These are phyloP conservation scores for Elaeagnus macrophylla DNA, from an alignment of 306 rosid species.

Conservation along the genomic window DNA sequence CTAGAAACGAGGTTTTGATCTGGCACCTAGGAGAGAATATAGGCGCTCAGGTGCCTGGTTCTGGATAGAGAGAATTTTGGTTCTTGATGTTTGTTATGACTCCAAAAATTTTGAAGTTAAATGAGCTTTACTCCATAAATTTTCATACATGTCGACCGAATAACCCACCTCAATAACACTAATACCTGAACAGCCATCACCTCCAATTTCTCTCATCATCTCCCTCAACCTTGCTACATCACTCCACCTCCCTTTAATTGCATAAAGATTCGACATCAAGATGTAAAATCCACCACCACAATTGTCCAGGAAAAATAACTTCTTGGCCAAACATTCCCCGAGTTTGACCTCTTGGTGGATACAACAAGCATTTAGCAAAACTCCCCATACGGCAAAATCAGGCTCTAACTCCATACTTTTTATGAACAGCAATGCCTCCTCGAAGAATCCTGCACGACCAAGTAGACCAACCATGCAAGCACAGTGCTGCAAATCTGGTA, in stretches of 20 bases:
- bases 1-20: too few species aligned
- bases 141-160: slow-evolving; percentile 13
- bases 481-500: slow-evolving; percentile 59
- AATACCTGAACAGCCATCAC: slow-evolving; percentile 52
- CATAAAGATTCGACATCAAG: slow-evolving; percentile 72
- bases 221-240: slow-evolving; percentile 69
- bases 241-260: slow-evolving; percentile 58
- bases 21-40: too few species aligned
- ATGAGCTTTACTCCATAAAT: neutral
- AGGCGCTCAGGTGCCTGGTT: too few species aligned
- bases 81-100: neutral
- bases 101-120: slow-evolving; percentile 17
- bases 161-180: slow-evolving; percentile 44
- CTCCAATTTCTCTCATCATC: slow-evolving; percentile 64
- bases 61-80: too few species aligned
- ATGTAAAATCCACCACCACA: slow-evolving; percentile 56
- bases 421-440: slow-evolving; percentile 47
- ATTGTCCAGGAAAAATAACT: slow-evolving; percentile 41
- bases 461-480: slow-evolving; percentile 62
- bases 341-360: slow-evolving; percentile 56
- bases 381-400: slow-evolving; percentile 72
- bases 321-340: slow-evolving; percentile 58
- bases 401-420: slow-evolving; percentile 47
- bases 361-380: slow-evolving; percentile 60
- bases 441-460: slow-evolving; percentile 56